A percentile compares a stretch with the other conserved stretches of the same genome.
Conservation (phyloP, 805 yeast species). For the Ascoidea tarda region DNA sequence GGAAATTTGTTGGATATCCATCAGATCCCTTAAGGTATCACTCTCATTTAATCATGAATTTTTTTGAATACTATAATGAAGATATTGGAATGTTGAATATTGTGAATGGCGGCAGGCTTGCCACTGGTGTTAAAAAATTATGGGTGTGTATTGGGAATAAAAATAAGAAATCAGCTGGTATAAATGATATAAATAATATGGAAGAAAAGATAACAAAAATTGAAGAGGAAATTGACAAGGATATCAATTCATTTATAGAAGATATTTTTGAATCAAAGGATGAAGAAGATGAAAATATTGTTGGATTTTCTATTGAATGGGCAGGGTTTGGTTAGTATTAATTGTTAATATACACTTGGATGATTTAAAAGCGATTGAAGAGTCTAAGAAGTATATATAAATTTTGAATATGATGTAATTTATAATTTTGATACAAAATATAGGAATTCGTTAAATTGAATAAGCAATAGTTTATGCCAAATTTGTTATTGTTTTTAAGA, state of each 20-base stretch:
- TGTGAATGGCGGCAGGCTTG: slow-evolving; percentile 79
- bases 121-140: slow-evolving; percentile 82
- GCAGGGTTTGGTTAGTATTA: slow-evolving; percentile 72
- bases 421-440: no score
- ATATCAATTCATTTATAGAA: slow-evolving; percentile 25
- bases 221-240: no score
- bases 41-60: slow-evolving; percentile 63
- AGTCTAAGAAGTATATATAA: no score
- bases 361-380: neutral
- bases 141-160: slow-evolving; percentile 28
- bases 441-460: no score
- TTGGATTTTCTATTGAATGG: slow-evolving; percentile 79
- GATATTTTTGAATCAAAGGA: slow-evolving; percentile 9
- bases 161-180: slow-evolving; percentile 16
- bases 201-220: neutral
- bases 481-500: no score
- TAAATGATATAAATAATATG: neutral
- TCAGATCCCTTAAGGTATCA: slow-evolving; percentile 90
- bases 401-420: no score
- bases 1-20: slow-evolving; percentile 79
- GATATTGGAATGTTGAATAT: slow-evolving; percentile 43
- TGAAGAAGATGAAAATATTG: slow-evolving; percentile 15
- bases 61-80: slow-evolving; percentile 29
- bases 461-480: no score
- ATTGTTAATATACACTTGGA: neutral